These are phyloP conservation scores for Aureobasidium namibiae DNA, from an alignment of 2,329 filamentous ascomycete genomes.

Conservation along the genomic window DNA sequence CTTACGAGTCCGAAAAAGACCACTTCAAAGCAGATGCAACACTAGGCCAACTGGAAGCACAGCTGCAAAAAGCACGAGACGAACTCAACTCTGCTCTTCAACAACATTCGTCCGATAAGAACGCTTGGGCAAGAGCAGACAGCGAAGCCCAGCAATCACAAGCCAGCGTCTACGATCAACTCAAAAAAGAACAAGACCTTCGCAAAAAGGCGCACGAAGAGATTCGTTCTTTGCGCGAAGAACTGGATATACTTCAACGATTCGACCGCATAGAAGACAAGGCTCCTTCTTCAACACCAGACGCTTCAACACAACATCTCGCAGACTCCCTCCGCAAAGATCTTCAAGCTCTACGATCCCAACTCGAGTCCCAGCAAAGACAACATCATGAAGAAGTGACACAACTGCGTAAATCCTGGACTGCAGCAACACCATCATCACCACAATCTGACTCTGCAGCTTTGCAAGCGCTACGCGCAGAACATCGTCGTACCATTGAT, in stretches of 20 bases:
- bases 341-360: background rate
- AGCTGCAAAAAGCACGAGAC: background rate
- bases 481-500: constrained; percentile 2
- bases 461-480: background rate
- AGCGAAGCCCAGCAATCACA: background rate
- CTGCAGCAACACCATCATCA: background rate
- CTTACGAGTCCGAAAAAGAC: constrained; percentile 14
- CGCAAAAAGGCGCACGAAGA: constrained; percentile 16
- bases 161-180: background rate
- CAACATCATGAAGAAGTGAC: background rate
- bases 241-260: constrained; percentile 19
- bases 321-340: constrained; percentile 4
- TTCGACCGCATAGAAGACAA: background rate
- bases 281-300: background rate
- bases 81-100: constrained; percentile 17
- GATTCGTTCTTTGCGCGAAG: constrained; percentile 17
- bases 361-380: background rate
- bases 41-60: background rate
- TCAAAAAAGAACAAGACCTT: background rate
- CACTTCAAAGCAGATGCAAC: background rate
- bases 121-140: background rate
- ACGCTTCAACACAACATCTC: background rate
- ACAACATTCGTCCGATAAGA: constrained; percentile 15
- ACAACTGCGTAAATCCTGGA: background rate
- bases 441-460: background rate